Evolutionary conservation across 495 filamentous ascomycete genomes (phyloP), one percentile per base, ranked within the genome.

Genomic region (Cercophora sp.): DNA sequence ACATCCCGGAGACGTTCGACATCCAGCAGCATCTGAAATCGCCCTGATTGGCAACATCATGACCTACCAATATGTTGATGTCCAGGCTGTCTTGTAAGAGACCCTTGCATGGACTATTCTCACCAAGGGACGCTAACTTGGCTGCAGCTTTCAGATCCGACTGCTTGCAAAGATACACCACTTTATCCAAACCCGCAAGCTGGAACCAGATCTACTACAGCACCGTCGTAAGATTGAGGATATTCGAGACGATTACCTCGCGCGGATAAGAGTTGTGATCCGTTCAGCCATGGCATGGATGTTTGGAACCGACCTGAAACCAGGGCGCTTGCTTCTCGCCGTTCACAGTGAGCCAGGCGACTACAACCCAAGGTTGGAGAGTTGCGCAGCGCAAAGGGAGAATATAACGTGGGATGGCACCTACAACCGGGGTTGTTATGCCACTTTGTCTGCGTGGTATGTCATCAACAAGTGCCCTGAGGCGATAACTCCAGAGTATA

Each of bases 401-500:
- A 4, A 1, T 1, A 52, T 6, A 8, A 52, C 18, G 2, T 22
- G 48, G 42, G 54, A 52, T 42, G 19, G 5, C 4, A 42, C 54
- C 6, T 57, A 57, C 32, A 57, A 57, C 34, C 48, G 54, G 3
- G 54, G 54, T 11, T 57, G 54, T 22, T 57, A 57, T 40, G 54
- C 54, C 8, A 47, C 54, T 10, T 52, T 57, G 54, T 40, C 54
- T 4, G 54, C 41, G 4, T 57, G 54, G 54, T 52, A 41, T 26
- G 48, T 42, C 15, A 32, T 16, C 26, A 52, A 35, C 18, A 16
- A 29, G 13, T 57, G 54, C 29, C 54, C 48, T 0, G 48, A 36
- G 9, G 54, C 41, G 0, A 42, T 57, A 16, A 35, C 32, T 10
- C 15, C 4, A 1, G 3, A 16, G 4, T 52, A 52, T 15, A 36